Conservation (phyloP, 2,329 filamentous ascomycete genomes). For the Penicillium sp. region DNA sequence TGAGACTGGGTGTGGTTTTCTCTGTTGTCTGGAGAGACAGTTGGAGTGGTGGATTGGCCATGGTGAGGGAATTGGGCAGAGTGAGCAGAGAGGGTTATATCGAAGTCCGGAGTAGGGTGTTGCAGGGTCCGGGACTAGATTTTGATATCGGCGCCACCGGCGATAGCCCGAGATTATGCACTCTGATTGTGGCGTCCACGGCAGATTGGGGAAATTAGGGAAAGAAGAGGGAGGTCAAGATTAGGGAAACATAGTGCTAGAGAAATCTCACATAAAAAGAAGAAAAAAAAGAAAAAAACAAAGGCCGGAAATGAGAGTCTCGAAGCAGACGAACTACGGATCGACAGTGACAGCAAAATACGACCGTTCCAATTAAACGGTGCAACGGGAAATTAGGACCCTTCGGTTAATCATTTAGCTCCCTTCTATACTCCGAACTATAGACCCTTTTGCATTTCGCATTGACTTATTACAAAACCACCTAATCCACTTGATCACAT, state of each 20-base stretch:
- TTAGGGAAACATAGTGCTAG: background rate
- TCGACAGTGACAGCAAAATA: constrained; percentile 7
- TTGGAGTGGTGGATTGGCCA: constrained; percentile 22
- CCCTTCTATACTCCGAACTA: background rate
- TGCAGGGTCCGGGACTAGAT: constrained; percentile 2
- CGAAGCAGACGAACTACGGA: constrained; percentile 10
- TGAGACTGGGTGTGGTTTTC: constrained; percentile 26
- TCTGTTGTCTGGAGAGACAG: constrained; percentile 34
- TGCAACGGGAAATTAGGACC: constrained; percentile 5
- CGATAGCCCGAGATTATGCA: background rate
- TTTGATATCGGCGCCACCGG: constrained; percentile 20
- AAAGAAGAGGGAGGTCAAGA: background rate
- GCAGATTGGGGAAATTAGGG: background rate
- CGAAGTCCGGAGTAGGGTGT: background rate
- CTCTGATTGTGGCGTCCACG: no score
- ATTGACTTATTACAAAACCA: no score
- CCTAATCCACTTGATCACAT: no score
- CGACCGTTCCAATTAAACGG: constrained; percentile 5
- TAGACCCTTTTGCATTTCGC: background rate
- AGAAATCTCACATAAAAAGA: background rate
- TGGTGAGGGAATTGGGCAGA: background rate
- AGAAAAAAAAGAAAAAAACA: constrained; percentile 11
- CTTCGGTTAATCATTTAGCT: constrained; percentile 5
- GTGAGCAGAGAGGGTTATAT: constrained; percentile 2
- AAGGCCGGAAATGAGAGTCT: constrained; percentile 15